Percentiles rank a stretch among this genome's conserved stretches.
Conservation (phyloP, 108 stramenopile genomes). For the Skeletonema grethae region DNA sequence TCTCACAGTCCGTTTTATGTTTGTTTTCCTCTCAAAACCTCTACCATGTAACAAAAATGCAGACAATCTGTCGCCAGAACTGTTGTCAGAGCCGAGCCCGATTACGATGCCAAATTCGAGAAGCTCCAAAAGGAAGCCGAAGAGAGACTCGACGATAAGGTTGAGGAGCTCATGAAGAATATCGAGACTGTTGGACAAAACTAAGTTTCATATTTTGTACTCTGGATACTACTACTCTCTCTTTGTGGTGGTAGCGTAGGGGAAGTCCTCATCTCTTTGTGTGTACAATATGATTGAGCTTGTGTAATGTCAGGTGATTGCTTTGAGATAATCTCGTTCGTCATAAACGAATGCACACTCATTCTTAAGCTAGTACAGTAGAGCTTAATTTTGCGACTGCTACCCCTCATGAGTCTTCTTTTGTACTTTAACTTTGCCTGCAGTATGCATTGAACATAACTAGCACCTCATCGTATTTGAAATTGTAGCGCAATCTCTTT, state of each 20-base stretch:
- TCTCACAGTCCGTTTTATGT: background rate
- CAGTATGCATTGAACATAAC: too few species aligned
- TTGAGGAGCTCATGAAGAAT: constrained; percentile 74
- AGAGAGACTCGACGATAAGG: constrained; percentile 78
- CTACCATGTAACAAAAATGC: background rate
- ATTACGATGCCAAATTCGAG: constrained; percentile 70
- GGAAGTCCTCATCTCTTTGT: background rate
- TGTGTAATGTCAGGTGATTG: constrained; percentile 1
- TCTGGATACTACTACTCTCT: background rate
- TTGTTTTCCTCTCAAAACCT: background rate
- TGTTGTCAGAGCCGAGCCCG: constrained; percentile 47
- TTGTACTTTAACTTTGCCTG: too few species aligned
- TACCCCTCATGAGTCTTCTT: background rate
- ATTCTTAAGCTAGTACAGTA: constrained; percentile 6
- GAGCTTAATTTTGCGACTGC: constrained; percentile 4
- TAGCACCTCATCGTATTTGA: too few species aligned
- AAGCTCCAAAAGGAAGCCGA: constrained; percentile 83
- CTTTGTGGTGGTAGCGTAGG: background rate
- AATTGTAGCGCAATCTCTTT: too few species aligned
- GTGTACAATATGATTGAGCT: constrained; percentile 2
- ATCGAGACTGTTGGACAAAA: constrained; percentile 57
- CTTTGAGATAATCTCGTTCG: background rate
- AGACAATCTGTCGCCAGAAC: constrained; percentile 32
- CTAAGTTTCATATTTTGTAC: constrained; percentile 15
- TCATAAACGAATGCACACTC: background rate